These are phyloP conservation scores for Stentor roeselii DNA, from an alignment of 73 alveolate species.

Conservation along the genomic window DNA sequence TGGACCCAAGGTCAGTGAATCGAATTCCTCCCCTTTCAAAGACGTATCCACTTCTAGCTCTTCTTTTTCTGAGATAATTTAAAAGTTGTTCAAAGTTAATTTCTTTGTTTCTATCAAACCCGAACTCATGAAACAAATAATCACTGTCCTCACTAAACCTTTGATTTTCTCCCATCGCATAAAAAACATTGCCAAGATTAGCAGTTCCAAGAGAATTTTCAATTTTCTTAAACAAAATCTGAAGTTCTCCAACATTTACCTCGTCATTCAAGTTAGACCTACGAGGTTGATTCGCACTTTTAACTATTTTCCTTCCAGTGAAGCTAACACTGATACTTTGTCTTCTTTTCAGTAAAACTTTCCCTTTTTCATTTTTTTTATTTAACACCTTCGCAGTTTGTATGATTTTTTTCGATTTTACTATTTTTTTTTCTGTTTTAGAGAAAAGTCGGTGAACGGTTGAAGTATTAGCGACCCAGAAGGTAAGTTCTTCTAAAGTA, in stretches of 20 bases:
- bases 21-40: background rate
- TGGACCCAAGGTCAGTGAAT: background rate
- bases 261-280: background rate
- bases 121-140: background rate
- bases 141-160: background rate
- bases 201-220: background rate
- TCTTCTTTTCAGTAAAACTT: background rate
- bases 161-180: background rate
- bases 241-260: background rate
- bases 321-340: background rate
- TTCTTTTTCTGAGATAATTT: background rate
- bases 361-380: background rate
- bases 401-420: too few relatives aligned
- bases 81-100: too few relatives aligned
- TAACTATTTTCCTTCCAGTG: constrained; percentile 1
- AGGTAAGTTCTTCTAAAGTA: background rate
- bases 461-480: background rate
- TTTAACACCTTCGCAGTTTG: background rate
- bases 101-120: background rate
- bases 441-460: background rate
- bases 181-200: background rate
- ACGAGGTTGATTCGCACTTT: background rate
- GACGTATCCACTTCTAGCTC: background rate
- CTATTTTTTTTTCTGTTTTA: background rate
- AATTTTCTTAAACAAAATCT: too few relatives aligned